These are phyloP conservation scores for Leccinum subatratum DNA, from an alignment of 1,284 basidiomycete species.

Conservation along the genomic window DNA sequence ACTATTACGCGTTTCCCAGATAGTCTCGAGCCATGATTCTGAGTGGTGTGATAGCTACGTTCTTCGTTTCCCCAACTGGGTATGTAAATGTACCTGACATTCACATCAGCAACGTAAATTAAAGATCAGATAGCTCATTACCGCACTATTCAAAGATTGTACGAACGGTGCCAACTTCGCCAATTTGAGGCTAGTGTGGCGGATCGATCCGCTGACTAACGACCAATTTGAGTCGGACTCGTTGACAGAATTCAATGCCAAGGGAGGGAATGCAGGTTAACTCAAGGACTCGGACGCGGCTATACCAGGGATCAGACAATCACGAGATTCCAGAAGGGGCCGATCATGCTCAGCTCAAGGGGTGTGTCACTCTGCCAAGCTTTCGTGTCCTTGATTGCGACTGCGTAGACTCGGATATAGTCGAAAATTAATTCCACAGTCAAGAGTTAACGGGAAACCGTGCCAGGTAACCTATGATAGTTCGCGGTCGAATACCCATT, in stretches of 20 bases:
- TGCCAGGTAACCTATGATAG: slow-evolving; percentile 53
- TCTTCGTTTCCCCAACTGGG: slow-evolving; percentile 84
- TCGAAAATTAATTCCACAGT: slow-evolving; percentile 93
- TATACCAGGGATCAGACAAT: slow-evolving; percentile 58
- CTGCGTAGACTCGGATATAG: slow-evolving; percentile 94
- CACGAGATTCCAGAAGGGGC: slow-evolving; percentile 97
- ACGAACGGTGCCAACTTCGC: slow-evolving; percentile 94
- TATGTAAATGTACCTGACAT: slow-evolving; percentile 83
- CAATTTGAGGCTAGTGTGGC: slow-evolving; percentile 91
- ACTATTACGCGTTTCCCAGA: no score
- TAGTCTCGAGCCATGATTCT: no score
- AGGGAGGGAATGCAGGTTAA: slow-evolving; percentile 47
- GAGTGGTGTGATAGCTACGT: slow-evolving; percentile 51
- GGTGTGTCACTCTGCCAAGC: slow-evolving; percentile 75
- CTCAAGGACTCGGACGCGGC: no score
- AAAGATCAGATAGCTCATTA: slow-evolving; percentile 32
- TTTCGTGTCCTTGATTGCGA: slow-evolving; percentile 88
- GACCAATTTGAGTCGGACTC: slow-evolving; percentile 97
- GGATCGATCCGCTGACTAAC: slow-evolving; percentile 86
- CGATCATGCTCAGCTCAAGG: slow-evolving; percentile 85
- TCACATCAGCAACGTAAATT: slow-evolving; percentile 1
- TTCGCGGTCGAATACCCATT: slow-evolving; percentile 35
- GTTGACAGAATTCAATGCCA: slow-evolving; percentile 99
- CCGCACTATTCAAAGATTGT: slow-evolving; percentile 95
- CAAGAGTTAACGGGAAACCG: slow-evolving; percentile 62